Evolutionary conservation across 805 yeast genomes (phyloP), one percentile per base, ranked within the genome.

Genomic region (Metschnikowia lochheadii): DNA sequence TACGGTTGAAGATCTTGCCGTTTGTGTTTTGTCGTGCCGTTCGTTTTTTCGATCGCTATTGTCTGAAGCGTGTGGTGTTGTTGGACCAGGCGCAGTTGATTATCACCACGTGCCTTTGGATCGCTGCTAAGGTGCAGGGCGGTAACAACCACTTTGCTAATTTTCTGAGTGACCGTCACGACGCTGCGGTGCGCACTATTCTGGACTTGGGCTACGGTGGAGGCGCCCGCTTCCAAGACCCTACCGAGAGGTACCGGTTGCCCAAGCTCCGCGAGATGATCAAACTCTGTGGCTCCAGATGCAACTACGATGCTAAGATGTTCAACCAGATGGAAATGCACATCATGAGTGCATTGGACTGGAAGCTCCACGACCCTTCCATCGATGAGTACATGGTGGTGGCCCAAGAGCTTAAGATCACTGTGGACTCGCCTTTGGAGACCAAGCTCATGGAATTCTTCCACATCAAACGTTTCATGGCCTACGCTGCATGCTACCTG

Each of bases 51-150:
- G 99, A 92, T 66, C 80, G 97, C 54, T 92, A 92, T 70, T 87
- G 96, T 64, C 86, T 96, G 48, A 86, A 84, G 60, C 77, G 98
- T 59, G 82, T 90, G 6, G 94, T 91, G 0, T 78, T 87, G 55
- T 81, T 84, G 57, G 91, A 87, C 51, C 98, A 91, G 68, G 84
- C 89, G 54, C 97, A 91, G 67, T 76, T 92, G 48, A 92, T 92
- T 10, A 89, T 95, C 32, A 87, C 96, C 53, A 89, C 96, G 4
- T 89, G 96, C 53, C 72, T 92, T 34, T 92, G 98, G 97, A 79
- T 92, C 32, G 89, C 96, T 2, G 84, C 96, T 23, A 92, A 92
- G 66, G 77, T 84, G n/a, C 80, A 80, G 60, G 89, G 89, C 44
- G 89, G 89, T 36, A 83, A 85, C 65, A 82, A 81, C 57, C 89